Conservation (phyloP, 1,284 basidiomycete species). For the Ganoderma meredithae region DNA sequence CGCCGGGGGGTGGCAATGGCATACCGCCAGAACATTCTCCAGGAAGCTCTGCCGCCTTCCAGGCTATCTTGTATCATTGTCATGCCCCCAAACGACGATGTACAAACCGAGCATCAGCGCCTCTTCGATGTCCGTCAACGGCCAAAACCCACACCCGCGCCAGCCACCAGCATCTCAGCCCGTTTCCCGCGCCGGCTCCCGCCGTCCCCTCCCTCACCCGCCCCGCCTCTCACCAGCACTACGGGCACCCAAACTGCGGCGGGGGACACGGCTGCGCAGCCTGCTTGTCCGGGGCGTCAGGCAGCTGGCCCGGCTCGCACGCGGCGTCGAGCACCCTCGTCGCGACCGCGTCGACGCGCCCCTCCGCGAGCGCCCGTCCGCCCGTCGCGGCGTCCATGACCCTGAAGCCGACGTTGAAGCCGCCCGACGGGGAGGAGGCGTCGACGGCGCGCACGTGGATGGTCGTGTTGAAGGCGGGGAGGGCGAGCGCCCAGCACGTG, state of each 20-base stretch:
- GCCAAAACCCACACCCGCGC: no score
- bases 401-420: slow-evolving; percentile 42
- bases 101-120: no score
- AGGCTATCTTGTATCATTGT: no score
- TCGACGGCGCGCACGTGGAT: slow-evolving; percentile 53
- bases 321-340: slow-evolving; percentile 18
- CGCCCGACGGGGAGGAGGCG: slow-evolving; percentile 35
- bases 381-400: slow-evolving; percentile 35
- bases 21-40: no score
- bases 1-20: no score
- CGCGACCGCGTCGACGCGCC: slow-evolving; percentile 31
- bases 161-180: no score
- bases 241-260: not conserved
- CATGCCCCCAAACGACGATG: no score
- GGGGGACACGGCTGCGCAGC: not conserved
- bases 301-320: slow-evolving; percentile 12
- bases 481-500: slow-evolving; percentile 52
- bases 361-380: slow-evolving; percentile 25
- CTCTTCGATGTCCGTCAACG: no score
- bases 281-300: not conserved
- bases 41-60: no score
- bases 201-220: no score
- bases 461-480: slow-evolving; percentile 38
- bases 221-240: no score
- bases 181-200: no score